phyloP scores from a whole-genome alignment of 2,329 filamentous ascomycete species.

The Ophiosphaerella narmari region DNA sequence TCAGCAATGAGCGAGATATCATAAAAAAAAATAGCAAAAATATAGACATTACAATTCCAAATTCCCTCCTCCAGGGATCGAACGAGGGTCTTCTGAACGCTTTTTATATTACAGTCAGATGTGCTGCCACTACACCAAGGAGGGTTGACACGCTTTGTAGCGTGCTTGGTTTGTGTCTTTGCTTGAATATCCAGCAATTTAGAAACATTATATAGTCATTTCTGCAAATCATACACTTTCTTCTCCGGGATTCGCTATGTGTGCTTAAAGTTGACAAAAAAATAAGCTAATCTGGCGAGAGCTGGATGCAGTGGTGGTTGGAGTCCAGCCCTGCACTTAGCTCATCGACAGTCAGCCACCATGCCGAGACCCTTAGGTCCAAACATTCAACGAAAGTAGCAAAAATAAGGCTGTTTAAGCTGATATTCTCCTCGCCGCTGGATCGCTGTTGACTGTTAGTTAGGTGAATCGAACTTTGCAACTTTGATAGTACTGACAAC shows the following conservation, averaged over 20 bases:
- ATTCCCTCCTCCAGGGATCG: background rate
- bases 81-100: constrained; percentile 2
- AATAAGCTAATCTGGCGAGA: constrained; percentile 3
- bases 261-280: background rate
- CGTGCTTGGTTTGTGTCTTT: constrained; percentile 1
- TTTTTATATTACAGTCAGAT: constrained; percentile 9
- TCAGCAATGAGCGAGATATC: background rate
- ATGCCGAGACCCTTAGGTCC: background rate
- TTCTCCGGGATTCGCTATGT: no score
- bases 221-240: no score
- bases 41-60: background rate
- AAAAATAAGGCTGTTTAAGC: background rate
- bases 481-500: background rate
- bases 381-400: background rate
- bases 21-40: background rate
- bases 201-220: background rate
- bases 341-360: background rate
- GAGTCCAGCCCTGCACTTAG: background rate
- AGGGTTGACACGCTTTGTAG: background rate
- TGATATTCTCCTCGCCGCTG: constrained; percentile 1
- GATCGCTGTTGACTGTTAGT: background rate
- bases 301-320: background rate
- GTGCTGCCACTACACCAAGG: constrained; percentile 7
- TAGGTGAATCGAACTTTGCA: no score
- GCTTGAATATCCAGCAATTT: background rate